Base-by-base conservation (phyloP, 176 grass and related monocot genomes). In the Juncus effusus region DNA sequence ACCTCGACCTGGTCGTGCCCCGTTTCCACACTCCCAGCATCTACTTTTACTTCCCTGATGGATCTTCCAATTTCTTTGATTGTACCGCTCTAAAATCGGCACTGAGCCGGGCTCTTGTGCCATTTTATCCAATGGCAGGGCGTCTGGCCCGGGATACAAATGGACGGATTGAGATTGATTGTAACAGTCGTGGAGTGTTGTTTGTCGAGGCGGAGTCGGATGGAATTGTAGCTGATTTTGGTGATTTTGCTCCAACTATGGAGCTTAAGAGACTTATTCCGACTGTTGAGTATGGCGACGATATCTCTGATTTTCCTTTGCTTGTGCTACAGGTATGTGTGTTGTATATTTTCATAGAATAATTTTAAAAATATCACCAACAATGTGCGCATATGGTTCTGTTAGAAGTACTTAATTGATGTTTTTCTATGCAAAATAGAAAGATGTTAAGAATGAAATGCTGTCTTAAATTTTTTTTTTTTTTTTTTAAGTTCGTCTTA, bases 161-260 rank as follows among this genome's bases (percentile, higher is more conserved):
- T 62, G 90, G 90, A 36, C 76, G 90, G 66, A 73, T 90, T 50
- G 90, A 95, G 83, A 90, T 95, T 58, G 53, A 86, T 63, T 95
- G 90, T 80, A 87, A 70, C 35, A 86, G 86, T 39, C 74, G 79
- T 7, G 90, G 90, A 7, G 90, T 90, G 35, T 79, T 95, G 49
- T 95, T 95, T 71, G 90, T 95, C 28, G 90, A 87, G 83, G 90
- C 90, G 5, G 77, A 86, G 28, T 79, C 82, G 5, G 78, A 72
- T 38, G 36, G 58, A 9, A 36, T 83, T 4, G 59, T 95, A 45
- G 75, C 75, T 54, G 83, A 95, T 54, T 90, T 80, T 54, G 90
- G 90, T 4, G 81, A 95, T 84, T 95, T 95, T 57, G 90, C 90
- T 10, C 86, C 90, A 44, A 95, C 90, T 66, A 84, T 90, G 83